Evolutionary conservation across 2,329 filamentous ascomycete genomes (phyloP), one percentile per base, ranked within the genome.

Genomic region (Fusarium drepaniforme): DNA sequence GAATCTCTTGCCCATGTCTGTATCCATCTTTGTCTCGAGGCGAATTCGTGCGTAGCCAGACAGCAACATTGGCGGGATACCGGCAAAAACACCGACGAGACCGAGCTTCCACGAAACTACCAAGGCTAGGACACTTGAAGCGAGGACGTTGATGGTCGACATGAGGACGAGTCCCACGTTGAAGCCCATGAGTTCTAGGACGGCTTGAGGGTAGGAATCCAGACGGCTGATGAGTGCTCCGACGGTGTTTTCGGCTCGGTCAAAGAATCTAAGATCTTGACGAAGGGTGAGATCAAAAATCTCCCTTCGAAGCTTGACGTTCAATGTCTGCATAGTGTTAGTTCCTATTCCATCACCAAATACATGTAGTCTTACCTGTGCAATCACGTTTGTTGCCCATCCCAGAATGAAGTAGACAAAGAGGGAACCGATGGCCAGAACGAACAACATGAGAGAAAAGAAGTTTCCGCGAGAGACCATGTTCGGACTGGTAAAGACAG

Each of bases 371-470:
- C 42, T 21, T 37, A 71, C 71, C 53, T 74, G 73, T 13, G 63
- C 66, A 37, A 77, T 38, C 15, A 68, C 56, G 25, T 83, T 85
- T 8, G 82, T 81, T 0, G 79, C 35, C 72, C 75, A 83, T 1
- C 84, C 84, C 28, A 84, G 69, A 6, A 72, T 37, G 16, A 83
- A 83, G 61, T 89, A 90, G 9, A 83, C 79, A 0, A 87, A 42
- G 1, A 87, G 80, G 13, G 82, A 81, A 4, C 82, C 86, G 4
- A 83, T 78, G 4, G 87, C 86, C 46, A 88, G 73, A 2, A 88
- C 81, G 37, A 88, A 85, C 67, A 89, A 90, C 88, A 90, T 89
- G 23, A 85, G 80, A 0, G 88, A 84, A 77, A 84, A 88, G 72
- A 89, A 90, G 75, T 90, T 85, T 5, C 87, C 88, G 1, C 77